Evolutionary conservation across 345 rosid species (phyloP).

Genomic region (Hypericum androsaemum): DNA sequence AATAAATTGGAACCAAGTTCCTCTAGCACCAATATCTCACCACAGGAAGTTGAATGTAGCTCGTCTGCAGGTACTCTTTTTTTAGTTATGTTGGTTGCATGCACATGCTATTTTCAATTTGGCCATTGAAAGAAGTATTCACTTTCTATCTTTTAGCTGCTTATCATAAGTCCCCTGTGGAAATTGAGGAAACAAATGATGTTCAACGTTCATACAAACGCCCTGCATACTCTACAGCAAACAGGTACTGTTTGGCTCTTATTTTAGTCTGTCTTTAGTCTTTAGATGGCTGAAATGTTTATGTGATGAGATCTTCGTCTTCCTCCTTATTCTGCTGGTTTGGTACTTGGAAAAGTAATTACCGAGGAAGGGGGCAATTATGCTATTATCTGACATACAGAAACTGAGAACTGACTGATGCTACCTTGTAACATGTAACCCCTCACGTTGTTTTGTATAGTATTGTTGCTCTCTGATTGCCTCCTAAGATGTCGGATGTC

Average conservation of each 20-base stretch:
- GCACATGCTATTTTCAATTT: not conserved
- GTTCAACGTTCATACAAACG: constrained; percentile 39
- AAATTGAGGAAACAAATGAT: constrained; percentile 39
- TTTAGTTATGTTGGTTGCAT: constrained; percentile 2
- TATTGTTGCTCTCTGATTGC: no score
- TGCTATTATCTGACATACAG: no score
- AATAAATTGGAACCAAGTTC: constrained; percentile 64
- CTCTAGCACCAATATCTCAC: constrained; percentile 36
- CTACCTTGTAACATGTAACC: no score
- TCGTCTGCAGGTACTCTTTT: constrained; percentile 40
- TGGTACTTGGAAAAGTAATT: no score
- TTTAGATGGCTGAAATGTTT: not conserved
- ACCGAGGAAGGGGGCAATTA: no score
- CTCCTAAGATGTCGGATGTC: no score
- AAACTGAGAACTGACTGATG: no score
- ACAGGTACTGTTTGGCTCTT: constrained; percentile 40
- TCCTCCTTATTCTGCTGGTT: no score
- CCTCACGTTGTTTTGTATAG: no score
- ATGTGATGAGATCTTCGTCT: not conserved
- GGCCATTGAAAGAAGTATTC: no score
- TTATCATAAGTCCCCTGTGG: constrained; percentile 36
- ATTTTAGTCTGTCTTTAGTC: not conserved
- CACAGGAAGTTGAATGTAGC: constrained; percentile 47
- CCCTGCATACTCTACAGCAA: constrained; percentile 31
- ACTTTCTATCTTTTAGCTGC: constrained; percentile 19